These are phyloP conservation scores for Akanthomyces lecanii DNA, from an alignment of 2,329 filamentous ascomycete species.

Conservation along the genomic window DNA sequence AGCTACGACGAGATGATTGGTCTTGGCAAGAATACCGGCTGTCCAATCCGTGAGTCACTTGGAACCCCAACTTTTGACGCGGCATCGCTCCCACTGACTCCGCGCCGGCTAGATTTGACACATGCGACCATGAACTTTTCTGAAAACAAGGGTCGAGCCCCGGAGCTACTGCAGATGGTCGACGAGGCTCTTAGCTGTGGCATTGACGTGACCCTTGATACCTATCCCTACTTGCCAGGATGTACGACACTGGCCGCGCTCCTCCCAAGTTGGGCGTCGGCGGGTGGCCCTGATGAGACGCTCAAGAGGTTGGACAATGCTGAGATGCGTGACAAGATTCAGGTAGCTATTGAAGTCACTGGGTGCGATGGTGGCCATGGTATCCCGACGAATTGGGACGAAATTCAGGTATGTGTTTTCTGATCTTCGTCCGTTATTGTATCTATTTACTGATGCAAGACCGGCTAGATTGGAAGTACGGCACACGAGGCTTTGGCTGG, in stretches of 20 bases:
- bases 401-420: constrained; percentile 21
- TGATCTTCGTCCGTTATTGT: too few relatives aligned
- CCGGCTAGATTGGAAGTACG: constrained; percentile 19
- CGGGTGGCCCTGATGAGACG: constrained; percentile 22
- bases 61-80: too few relatives aligned
- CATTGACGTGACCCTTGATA: constrained; percentile 24
- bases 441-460: not conserved
- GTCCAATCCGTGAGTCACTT: constrained; percentile 23
- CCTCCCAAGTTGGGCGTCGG: constrained; percentile 24
- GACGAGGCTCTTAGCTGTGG: constrained; percentile 20
- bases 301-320: constrained; percentile 21
- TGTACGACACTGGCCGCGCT: constrained; percentile 24
- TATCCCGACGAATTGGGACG: constrained; percentile 26
- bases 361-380: constrained; percentile 26
- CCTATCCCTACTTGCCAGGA: constrained; percentile 24
- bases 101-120: constrained; percentile 20
- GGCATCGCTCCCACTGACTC: not conserved
- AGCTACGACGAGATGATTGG: constrained; percentile 25
- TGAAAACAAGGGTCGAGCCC: constrained; percentile 24
- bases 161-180: constrained; percentile 22
- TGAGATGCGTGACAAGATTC: constrained; percentile 22
- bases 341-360: constrained; percentile 22
- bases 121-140: constrained; percentile 25
- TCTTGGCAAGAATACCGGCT: constrained; percentile 23
- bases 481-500: constrained; percentile 17